phyloP scores from a whole-genome alignment of 2,329 filamentous ascomycete species.

The Monosporascus sp. region DNA sequence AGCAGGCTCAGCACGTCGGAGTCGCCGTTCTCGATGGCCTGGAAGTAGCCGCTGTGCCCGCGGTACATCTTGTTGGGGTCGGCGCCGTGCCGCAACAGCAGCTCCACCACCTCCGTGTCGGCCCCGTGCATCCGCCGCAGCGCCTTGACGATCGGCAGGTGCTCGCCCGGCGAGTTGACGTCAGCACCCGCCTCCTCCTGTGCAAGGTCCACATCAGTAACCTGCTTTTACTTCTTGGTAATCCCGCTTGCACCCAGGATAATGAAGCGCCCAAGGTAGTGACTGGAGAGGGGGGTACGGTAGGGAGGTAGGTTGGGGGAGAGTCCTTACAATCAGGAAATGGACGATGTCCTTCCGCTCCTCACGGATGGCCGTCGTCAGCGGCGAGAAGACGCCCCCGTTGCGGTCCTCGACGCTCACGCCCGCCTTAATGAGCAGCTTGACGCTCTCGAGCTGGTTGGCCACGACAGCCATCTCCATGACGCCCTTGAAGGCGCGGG shows the following conservation, averaged over 20 bases:
- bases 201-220: too few species aligned
- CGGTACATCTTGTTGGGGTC: constrained; percentile 65
- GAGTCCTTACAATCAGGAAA: constrained; percentile 44
- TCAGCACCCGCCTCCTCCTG: constrained; percentile 55
- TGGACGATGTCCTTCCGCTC: constrained; percentile 54
- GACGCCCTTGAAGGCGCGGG: constrained; percentile 59
- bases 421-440: constrained; percentile 58
- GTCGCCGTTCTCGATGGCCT: constrained; percentile 62
- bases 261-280: neutral
- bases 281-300: neutral
- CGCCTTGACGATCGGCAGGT: constrained; percentile 66
- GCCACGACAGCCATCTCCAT: constrained; percentile 65
- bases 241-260: too few species aligned
- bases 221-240: too few species aligned
- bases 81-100: constrained; percentile 58
- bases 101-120: constrained; percentile 56
- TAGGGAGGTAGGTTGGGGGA: neutral
- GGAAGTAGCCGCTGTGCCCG: constrained; percentile 61
- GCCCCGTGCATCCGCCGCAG: constrained; percentile 52
- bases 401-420: constrained; percentile 68
- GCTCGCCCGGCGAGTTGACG: constrained; percentile 64
- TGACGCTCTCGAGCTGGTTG: constrained; percentile 62
- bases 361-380: constrained; percentile 64
- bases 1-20: constrained; percentile 48
- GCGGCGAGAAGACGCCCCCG: constrained; percentile 65